phyloP scores from a whole-genome alignment of 768 basidiomycete species.

The Hericium coralloides region DNA sequence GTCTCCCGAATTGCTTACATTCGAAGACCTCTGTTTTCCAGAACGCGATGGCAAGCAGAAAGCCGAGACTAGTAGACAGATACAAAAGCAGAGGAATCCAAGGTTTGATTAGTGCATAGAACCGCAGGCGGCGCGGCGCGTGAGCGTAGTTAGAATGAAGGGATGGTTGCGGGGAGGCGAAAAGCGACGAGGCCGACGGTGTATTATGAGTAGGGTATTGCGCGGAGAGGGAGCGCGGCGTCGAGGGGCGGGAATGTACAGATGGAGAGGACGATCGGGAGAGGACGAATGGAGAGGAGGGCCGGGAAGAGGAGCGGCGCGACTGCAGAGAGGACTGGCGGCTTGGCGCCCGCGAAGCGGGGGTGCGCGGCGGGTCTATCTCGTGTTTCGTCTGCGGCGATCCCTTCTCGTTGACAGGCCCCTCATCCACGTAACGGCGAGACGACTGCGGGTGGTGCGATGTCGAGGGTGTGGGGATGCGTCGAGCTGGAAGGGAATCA shows the following conservation, averaged over 20 bases:
- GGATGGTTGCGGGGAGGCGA: constrained; percentile 12
- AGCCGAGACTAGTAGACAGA: constrained; percentile 65
- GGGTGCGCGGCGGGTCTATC: background rate
- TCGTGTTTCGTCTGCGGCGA: background rate
- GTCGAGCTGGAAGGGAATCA: background rate
- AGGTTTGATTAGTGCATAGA: constrained; percentile 47
- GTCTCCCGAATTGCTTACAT: constrained; percentile 38
- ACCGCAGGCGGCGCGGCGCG: constrained; percentile 11
- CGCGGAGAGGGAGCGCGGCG: background rate
- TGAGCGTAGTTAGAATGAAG: constrained; percentile 12
- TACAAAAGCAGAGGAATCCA: constrained; percentile 78
- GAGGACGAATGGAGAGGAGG: background rate
- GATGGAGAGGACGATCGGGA: constrained; percentile 1
- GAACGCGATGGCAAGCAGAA: constrained; percentile 73
- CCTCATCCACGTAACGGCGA: constrained; percentile 25
- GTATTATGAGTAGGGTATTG: background rate
- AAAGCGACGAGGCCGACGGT: constrained; percentile 1
- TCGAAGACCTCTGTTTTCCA: constrained; percentile 78
- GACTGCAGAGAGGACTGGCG: background rate
- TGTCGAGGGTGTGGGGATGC: background rate
- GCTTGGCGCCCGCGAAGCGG: background rate
- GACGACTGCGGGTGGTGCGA: constrained; percentile 17
- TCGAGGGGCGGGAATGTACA: background rate
- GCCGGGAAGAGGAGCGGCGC: background rate
- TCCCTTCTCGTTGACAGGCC: background rate